Evolutionary conservation across 352 stramenopile genomes (phyloP), one percentile per base, ranked within the genome.

Genomic region (Pythium apleroticum): DNA sequence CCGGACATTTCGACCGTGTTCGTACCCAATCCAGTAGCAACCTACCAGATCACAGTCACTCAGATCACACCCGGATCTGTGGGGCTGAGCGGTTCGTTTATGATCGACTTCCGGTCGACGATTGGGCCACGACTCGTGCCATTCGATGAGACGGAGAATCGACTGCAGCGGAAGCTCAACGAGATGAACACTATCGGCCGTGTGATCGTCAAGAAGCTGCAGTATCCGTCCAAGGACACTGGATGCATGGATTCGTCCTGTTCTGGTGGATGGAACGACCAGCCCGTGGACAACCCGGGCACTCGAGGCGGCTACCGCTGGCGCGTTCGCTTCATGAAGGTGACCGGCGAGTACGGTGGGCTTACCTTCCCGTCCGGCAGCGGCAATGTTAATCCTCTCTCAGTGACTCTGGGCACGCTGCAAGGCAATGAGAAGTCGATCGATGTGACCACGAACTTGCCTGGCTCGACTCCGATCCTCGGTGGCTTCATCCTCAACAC

Each of bases 101-200:
- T 82, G 20, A 60, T 99, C 17, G 88, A 98, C 56, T 98, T 97
- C 65, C 78, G 87, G 19, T 91, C 86, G 45, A 88, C 90, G 10
- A 72, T 80, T 54, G 90, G 90, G 1, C 71, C 80, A 28, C 78
- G 90, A 15, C 58, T 82, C 43, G 81, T 98, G 48, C 64, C 55
- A 0, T 99, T 98, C 63, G 80, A 98, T 61, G 96, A 98, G 73
- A 78, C 76, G 19, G 76, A 88, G 0, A 68, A 89, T 14, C 73
- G 91, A 7, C 79, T 99, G 52, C 71, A 91, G 66, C 80, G 78
- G 11, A 98, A 98, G 60, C 81, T 99, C 19, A 90, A 98, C 60
- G 96, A 98, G 76, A 97, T 99, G 83, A 93, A 90, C 56, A 98
- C 91, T 0, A 91, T 98, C 25, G 92, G 92, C 12, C 72, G 76